Evolutionary conservation across 1,284 basidiomycete genomes (phyloP).

Genomic region (Austroboletus niveus): DNA sequence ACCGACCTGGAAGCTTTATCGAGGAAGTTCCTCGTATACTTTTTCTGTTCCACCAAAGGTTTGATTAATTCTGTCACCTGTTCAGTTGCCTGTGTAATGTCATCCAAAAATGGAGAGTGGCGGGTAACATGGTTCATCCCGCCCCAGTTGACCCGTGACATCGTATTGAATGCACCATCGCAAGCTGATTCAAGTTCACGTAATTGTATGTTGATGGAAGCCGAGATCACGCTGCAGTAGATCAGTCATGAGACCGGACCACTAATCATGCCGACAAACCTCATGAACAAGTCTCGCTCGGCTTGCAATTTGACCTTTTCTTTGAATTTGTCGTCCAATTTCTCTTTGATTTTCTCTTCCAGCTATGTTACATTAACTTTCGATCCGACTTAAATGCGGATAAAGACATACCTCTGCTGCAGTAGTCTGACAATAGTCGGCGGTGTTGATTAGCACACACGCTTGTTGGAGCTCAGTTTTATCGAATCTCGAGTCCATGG

Average conservation of each 20-base stretch:
- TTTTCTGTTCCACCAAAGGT: constrained; percentile 85
- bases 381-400: not conserved
- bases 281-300: constrained; percentile 87
- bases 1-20: constrained; percentile 86
- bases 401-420: constrained; percentile 65
- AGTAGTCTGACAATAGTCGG: constrained; percentile 95
- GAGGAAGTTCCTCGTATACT: constrained; percentile 86
- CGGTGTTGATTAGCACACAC: constrained; percentile 91
- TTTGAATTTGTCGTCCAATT: constrained; percentile 73
- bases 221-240: constrained; percentile 68
- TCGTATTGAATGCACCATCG: constrained; percentile 72
- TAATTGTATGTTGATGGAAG: constrained; percentile 74
- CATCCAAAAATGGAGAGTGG: constrained; percentile 77
- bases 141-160: constrained; percentile 78
- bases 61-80: constrained; percentile 66
- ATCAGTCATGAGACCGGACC: constrained; percentile 5
- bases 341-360: constrained; percentile 87
- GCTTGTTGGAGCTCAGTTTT: constrained; percentile 73
- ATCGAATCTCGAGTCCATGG: constrained; percentile 77
- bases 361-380: constrained; percentile 50
- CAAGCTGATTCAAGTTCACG: constrained; percentile 80
- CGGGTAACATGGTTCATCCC: constrained; percentile 81
- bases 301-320: constrained; percentile 80
- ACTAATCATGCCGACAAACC: constrained; percentile 43
- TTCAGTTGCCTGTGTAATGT: constrained; percentile 66